Evolutionary conservation across 2,329 filamentous ascomycete genomes (phyloP).

Genomic region (Stachybotrys elegans): DNA sequence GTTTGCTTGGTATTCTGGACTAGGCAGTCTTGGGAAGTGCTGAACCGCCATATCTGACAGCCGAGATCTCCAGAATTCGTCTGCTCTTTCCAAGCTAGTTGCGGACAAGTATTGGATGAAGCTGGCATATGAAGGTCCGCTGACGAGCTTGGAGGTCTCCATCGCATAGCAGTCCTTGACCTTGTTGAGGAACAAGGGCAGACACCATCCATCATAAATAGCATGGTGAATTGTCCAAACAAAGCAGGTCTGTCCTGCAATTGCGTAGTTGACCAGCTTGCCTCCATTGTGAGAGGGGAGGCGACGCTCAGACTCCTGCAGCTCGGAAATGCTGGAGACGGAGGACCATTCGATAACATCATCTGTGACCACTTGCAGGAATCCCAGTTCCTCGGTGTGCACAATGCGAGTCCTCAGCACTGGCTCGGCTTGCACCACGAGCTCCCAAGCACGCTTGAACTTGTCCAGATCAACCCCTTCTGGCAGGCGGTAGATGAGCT

Average conservation of each 20-base stretch:
- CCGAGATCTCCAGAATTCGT: constrained; percentile 12
- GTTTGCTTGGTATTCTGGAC: constrained; percentile 9
- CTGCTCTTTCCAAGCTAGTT: constrained; percentile 2
- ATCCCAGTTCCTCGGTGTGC: constrained; percentile 10
- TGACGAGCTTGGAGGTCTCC: not conserved
- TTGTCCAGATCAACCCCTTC: constrained; percentile 1
- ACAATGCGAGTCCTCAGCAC: constrained; percentile 15
- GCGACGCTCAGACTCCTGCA: constrained; percentile 1
- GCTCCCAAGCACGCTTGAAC: constrained; percentile 13
- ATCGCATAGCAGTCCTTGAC: constrained; percentile 12
- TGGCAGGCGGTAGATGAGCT: constrained; percentile 12
- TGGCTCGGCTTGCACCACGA: constrained; percentile 7
- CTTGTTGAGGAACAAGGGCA: constrained; percentile 15
- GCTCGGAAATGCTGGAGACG: not conserved
- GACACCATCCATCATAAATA: constrained; percentile 21
- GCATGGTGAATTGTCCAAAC: constrained; percentile 22
- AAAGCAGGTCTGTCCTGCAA: constrained; percentile 9
- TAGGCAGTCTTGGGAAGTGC: constrained; percentile 15
- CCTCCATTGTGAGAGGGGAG: constrained; percentile 11
- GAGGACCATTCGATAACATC: constrained; percentile 11
- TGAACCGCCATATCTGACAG: constrained; percentile 10
- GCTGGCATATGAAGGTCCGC: constrained; percentile 5
- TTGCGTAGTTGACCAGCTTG: constrained; percentile 3
- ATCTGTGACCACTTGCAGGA: constrained; percentile 13
- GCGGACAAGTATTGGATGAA: constrained; percentile 11